Evolutionary conservation across 2,329 filamentous ascomycete genomes (phyloP).

Genomic region (Penicillium sp.): DNA sequence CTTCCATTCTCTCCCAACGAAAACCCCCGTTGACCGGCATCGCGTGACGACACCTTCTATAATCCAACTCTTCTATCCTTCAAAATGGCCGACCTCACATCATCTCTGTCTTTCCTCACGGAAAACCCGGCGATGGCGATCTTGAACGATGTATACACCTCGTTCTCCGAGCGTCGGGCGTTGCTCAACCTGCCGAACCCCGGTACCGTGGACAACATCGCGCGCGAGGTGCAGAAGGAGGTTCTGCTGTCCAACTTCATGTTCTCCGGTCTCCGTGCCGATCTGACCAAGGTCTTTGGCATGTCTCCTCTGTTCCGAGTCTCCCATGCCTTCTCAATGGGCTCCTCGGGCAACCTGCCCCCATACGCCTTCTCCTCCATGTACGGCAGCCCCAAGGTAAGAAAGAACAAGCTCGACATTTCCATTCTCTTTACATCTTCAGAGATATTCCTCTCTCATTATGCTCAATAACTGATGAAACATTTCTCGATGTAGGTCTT

Average conservation of each 20-base stretch:
- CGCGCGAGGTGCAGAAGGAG: constrained; percentile 92
- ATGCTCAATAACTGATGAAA: neutral
- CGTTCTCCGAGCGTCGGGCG: constrained; percentile 82
- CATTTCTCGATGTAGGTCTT: constrained; percentile 67
- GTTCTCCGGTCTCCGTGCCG: constrained; percentile 94
- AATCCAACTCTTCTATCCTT: constrained; percentile 19
- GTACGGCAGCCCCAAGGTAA: constrained; percentile 89
- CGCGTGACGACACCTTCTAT: constrained; percentile 32
- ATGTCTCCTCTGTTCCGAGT: constrained; percentile 93
- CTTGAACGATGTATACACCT: constrained; percentile 75
- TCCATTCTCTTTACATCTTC: constrained; percentile 7
- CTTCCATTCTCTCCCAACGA: constrained; percentile 29
- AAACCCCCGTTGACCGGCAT: constrained; percentile 26
- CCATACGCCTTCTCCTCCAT: constrained; percentile 94
- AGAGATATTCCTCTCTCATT: no score
- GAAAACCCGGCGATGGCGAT: constrained; percentile 73
- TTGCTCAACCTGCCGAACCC: constrained; percentile 89
- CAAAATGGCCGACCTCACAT: constrained; percentile 49
- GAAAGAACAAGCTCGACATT: constrained; percentile 34
- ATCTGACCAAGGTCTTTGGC: constrained; percentile 96
- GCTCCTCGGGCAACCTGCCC: constrained; percentile 77
- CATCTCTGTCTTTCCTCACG: constrained; percentile 67
- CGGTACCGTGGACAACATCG: constrained; percentile 85
- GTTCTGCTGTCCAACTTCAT: constrained; percentile 95
- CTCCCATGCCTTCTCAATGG: constrained; percentile 94